Percentiles rank a stretch among this genome's conserved stretches.
Evolutionary conservation across 31 red algal genomes (phyloP).

Genomic region (Pterothamnion heteromorphum): DNA sequence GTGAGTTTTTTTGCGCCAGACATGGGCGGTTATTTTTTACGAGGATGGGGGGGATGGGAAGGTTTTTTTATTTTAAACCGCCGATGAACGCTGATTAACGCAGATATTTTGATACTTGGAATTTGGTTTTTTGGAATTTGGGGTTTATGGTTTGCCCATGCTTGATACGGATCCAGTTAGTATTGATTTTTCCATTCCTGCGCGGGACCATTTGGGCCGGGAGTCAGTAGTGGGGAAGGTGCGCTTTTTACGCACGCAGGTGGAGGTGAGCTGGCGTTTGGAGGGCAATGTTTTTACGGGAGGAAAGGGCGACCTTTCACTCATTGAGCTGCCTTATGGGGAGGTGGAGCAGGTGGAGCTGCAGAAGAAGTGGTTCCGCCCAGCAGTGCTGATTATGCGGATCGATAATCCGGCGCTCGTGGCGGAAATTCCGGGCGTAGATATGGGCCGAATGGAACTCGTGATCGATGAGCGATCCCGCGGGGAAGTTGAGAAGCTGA

Average conservation of each 20-base stretch:
- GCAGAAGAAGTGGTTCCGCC: background rate
- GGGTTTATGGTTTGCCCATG: no score
- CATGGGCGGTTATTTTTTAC: no score
- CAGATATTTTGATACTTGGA: no score
- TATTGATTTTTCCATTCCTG: background rate
- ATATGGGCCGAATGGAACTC: background rate
- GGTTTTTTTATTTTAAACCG: no score
- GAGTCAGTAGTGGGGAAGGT: background rate
- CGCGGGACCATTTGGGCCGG: background rate
- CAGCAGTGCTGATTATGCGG: background rate
- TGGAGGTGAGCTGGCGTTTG: background rate
- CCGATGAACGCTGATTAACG: no score
- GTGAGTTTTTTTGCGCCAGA: background rate
- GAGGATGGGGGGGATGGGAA: no score
- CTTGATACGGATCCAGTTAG: background rate
- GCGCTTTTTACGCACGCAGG: background rate
- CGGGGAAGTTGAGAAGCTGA: constrained; percentile 1
- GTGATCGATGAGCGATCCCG: background rate
- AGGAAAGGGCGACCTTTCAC: background rate
- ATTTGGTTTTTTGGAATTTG: no score
- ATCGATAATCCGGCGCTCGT: background rate
- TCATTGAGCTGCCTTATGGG: background rate
- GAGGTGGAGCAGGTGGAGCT: background rate
- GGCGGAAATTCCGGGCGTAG: background rate
- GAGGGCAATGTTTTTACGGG: background rate